These are phyloP conservation scores for Monilinia fructigena DNA, from an alignment of 2,329 filamentous ascomycete species.

Conservation along the genomic window DNA sequence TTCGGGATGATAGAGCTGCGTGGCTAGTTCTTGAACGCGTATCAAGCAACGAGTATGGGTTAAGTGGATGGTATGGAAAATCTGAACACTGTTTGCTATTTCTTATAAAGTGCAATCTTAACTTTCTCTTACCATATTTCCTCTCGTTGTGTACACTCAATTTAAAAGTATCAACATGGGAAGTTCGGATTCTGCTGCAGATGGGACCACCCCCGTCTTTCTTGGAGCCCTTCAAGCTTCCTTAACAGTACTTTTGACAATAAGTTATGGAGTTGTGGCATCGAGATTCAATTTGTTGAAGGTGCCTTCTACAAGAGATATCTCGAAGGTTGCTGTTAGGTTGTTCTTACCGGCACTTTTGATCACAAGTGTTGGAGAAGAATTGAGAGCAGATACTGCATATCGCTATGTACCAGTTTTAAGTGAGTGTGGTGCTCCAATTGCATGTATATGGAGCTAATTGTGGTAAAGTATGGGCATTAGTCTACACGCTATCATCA, in stretches of 20 bases:
- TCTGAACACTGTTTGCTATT: no score
- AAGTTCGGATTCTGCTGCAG: background rate
- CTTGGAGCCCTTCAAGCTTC: slow-evolving; percentile 48
- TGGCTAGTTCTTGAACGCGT: background rate
- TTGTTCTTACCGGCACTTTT: slow-evolving; percentile 50
- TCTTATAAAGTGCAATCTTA: background rate
- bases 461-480: slow-evolving; percentile 42
- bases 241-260: slow-evolving; percentile 49
- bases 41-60: background rate
- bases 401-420: slow-evolving; percentile 43
- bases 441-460: background rate
- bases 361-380: slow-evolving; percentile 47
- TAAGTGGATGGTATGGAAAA: background rate
- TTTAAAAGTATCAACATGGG: slow-evolving; percentile 4
- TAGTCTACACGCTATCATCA: slow-evolving; percentile 44
- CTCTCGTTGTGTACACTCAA: background rate
- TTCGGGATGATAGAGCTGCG: background rate
- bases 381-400: slow-evolving; percentile 43
- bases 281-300: slow-evolving; percentile 44
- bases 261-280: slow-evolving; percentile 46
- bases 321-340: slow-evolving; percentile 49
- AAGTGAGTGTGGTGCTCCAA: background rate
- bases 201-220: slow-evolving; percentile 43
- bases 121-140: no score
- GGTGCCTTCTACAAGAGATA: slow-evolving; percentile 41